These are phyloP conservation scores for Pythium brachiatum DNA, from an alignment of 352 stramenopile species.

Conservation along the genomic window DNA sequence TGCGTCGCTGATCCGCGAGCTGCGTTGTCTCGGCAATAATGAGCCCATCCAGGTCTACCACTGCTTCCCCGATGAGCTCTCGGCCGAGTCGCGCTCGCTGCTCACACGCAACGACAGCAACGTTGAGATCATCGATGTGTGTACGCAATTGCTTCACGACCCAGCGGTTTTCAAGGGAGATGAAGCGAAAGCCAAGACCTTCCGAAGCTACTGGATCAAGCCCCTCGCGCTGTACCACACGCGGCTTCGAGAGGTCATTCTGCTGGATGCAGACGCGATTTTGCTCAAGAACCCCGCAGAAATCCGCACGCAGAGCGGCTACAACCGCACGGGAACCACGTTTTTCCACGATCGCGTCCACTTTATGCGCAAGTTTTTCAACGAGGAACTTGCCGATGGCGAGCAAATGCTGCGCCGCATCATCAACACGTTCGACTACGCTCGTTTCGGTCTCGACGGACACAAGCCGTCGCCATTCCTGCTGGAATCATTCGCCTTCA, in stretches of 20 bases:
- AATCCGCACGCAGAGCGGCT: constrained; percentile 35
- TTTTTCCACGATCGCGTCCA: constrained; percentile 69
- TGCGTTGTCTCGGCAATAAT: constrained; percentile 40
- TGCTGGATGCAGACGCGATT: constrained; percentile 57
- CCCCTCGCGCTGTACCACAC: constrained; percentile 29
- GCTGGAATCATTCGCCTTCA: constrained; percentile 38
- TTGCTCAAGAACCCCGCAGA: constrained; percentile 41
- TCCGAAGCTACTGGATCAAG: constrained; percentile 35
- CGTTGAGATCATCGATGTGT: constrained; percentile 69
- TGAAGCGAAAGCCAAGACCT: constrained; percentile 17
- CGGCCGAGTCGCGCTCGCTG: constrained; percentile 32
- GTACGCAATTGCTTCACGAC: constrained; percentile 36
- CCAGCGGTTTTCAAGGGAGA: constrained; percentile 11
- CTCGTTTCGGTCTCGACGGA: constrained; percentile 29
- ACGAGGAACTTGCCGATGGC: constrained; percentile 1
- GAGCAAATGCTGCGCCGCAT: constrained; percentile 39
- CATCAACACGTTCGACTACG: constrained; percentile 54
- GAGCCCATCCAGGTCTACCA: constrained; percentile 48
- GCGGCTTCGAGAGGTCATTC: constrained; percentile 21
- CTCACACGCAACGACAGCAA: constrained; percentile 41
- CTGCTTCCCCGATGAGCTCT: constrained; percentile 53
- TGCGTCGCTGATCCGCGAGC: constrained; percentile 62
- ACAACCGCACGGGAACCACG: constrained; percentile 46
- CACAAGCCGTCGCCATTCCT: constrained; percentile 20
- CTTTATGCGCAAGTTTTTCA: constrained; percentile 42